Percentiles rank a stretch among this genome's conserved stretches.
Conservation (phyloP, 192 early-diverging fungal genomes). For the Podila minutissima region DNA sequence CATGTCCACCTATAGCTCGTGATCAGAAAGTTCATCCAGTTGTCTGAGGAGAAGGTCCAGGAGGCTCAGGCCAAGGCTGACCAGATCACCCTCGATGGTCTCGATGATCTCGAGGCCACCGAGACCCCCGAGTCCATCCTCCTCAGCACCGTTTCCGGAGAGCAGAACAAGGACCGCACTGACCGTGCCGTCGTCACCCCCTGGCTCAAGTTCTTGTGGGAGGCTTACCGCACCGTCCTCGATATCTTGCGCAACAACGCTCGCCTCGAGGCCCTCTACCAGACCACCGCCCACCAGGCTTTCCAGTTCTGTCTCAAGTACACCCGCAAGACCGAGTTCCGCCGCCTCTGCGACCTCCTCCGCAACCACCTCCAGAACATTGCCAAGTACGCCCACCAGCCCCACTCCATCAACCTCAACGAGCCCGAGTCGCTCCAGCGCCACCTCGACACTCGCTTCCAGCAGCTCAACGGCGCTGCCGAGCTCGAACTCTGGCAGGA, state of each 20-base stretch:
- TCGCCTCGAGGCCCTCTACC: constrained; percentile 94
- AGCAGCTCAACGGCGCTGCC: constrained; percentile 94
- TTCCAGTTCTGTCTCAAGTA: constrained; percentile 97
- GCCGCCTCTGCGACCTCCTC: constrained; percentile 96
- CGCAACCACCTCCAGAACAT: constrained; percentile 93
- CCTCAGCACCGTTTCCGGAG: constrained; percentile 92
- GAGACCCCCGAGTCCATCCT: constrained; percentile 98
- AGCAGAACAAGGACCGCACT: constrained; percentile 94
- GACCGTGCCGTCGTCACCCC: constrained; percentile 98
- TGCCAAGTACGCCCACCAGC: constrained; percentile 93
- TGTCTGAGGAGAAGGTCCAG: constrained; percentile 86
- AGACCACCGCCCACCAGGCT: constrained; percentile 88
- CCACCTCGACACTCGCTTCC: constrained; percentile 95
- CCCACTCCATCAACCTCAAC: constrained; percentile 93
- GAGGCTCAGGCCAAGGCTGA: constrained; percentile 94
- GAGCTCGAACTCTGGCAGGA: constrained; percentile 99
- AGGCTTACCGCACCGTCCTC: constrained; percentile 97
- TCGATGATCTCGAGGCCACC: constrained; percentile 96
- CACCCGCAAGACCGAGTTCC: constrained; percentile 98
- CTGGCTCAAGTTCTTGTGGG: constrained; percentile 99
- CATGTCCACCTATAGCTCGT: constrained; percentile 63
- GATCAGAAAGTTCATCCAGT: constrained; percentile 87
- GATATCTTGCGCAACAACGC: constrained; percentile 98
- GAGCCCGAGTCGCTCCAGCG: constrained; percentile 97
- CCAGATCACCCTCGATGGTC: constrained; percentile 79